Conservation (phyloP, 2,329 filamentous ascomycete species). For the Penicillium italicum region DNA sequence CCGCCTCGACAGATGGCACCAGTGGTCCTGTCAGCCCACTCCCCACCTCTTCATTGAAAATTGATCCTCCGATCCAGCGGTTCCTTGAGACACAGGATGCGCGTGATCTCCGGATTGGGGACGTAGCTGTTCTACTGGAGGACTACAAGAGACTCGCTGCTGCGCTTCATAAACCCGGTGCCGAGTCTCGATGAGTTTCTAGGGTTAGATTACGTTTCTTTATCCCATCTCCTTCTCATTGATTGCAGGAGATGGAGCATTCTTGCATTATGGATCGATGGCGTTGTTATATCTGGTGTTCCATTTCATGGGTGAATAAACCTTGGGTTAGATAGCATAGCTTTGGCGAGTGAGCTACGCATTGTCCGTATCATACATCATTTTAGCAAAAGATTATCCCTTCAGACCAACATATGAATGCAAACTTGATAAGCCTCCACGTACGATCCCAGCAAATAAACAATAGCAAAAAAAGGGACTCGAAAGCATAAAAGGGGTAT, state of each 20-base stretch:
- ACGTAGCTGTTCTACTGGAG: constrained; percentile 66
- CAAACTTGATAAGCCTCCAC: background rate
- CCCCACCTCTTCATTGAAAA: constrained; percentile 14
- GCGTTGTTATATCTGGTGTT: constrained; percentile 15
- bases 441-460: background rate
- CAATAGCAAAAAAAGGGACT: background rate
- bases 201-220: background rate
- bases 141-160: constrained; percentile 71
- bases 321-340: constrained; percentile 6
- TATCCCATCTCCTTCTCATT: background rate
- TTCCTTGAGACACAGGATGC: constrained; percentile 71
- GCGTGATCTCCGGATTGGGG: constrained; percentile 67
- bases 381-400: constrained; percentile 1
- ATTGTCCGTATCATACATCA: constrained; percentile 17
- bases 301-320: constrained; percentile 5
- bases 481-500: constrained; percentile 13
- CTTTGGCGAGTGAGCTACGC: constrained; percentile 4
- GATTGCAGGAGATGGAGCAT: background rate
- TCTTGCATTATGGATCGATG: constrained; percentile 16
- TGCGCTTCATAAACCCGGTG: constrained; percentile 53
- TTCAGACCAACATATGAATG: background rate
- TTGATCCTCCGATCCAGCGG: constrained; percentile 62
- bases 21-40: constrained; percentile 11
- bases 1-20: constrained; percentile 16
- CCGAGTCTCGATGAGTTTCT: constrained; percentile 14